Base-by-base conservation (phyloP, 2,329 filamentous ascomycete genomes). In the Apiospora hydei region DNA sequence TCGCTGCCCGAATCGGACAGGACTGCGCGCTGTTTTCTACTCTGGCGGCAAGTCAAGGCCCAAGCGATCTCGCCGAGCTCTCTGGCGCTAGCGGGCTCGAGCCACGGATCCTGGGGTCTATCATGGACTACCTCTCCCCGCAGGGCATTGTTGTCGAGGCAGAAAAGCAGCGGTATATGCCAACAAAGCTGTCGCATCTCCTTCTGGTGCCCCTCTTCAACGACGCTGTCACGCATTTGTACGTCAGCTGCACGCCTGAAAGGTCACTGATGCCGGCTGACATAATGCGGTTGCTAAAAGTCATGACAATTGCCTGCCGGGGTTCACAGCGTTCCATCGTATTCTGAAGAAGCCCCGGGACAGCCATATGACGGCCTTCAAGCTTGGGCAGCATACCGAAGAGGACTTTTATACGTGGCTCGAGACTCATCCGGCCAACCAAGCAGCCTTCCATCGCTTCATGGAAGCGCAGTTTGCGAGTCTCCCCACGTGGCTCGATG, bases 401-500 rank as follows among this genome's bases (percentile, higher is more conserved):
- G 38, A 44, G n/a, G 64, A 67, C 41, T 67, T 67, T 10, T 67
- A 67, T 4, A 67, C 38, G 8, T 67, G 64, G 64, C 13, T 67
- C 14, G 64, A 44, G 44, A 43, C 64, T 21, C 64, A 44, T 16
- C 64, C 64, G 24, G 4, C 38, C 11, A 46, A 30, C 38, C 64
- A 67, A 14, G 64, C 64, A 2, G 64, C 64, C 38, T 67, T 67
- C 16, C 64, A 67, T 11, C 64, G 38, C n/a, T 67, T 67, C n/a
- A 67, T 67, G 64, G 64, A 67, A 16, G 26, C 64, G 6, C 64
- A 67, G 26, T 67, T 67, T 13, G 64, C 64, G 21, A 67, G 64
- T 30, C 38, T 67, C 6, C 38, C 64, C 11, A 67, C 64, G 11
- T 67, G 38, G 64, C 64, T 67, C 41, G 64, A 67, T 13, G 64